phyloP scores from a whole-genome alignment of 257 asterid genomes.

The Nicotiana knightiana region DNA sequence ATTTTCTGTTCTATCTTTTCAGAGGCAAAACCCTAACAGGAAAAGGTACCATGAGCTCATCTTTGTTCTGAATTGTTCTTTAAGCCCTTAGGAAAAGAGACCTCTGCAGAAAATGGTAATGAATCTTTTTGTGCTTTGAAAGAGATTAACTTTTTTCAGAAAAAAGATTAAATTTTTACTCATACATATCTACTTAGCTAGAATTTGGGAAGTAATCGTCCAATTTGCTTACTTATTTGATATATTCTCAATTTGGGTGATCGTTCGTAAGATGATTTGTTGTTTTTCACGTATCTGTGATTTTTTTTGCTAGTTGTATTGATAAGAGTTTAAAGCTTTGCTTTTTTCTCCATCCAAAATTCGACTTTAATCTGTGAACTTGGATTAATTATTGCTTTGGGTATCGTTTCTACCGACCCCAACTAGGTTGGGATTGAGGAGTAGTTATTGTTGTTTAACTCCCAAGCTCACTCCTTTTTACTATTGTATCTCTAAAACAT shows the following conservation, averaged over 20 bases:
- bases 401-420: background rate
- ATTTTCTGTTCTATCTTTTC: too few species aligned
- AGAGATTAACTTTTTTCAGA: too few species aligned
- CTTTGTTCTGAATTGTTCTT: background rate
- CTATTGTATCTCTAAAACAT: background rate
- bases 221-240: background rate
- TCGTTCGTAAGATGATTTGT: background rate
- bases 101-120: background rate
- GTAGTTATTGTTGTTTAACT: background rate
- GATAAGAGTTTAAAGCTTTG: background rate
- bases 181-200: too few species aligned
- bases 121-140: background rate
- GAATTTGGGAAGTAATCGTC: background rate
- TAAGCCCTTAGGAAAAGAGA: background rate
- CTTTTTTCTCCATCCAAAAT: background rate
- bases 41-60: background rate
- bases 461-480: background rate
- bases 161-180: too few species aligned
- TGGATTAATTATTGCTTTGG: background rate
- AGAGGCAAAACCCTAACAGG: background rate
- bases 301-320: background rate
- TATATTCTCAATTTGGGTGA: background rate
- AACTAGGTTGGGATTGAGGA: background rate
- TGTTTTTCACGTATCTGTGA: background rate
- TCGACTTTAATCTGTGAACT: background rate